A percentile compares a stretch with the other conserved stretches of the same genome.
phyloP scores from a whole-genome alignment of 1,284 basidiomycete genomes.

The Trichosporon inkin region DNA sequence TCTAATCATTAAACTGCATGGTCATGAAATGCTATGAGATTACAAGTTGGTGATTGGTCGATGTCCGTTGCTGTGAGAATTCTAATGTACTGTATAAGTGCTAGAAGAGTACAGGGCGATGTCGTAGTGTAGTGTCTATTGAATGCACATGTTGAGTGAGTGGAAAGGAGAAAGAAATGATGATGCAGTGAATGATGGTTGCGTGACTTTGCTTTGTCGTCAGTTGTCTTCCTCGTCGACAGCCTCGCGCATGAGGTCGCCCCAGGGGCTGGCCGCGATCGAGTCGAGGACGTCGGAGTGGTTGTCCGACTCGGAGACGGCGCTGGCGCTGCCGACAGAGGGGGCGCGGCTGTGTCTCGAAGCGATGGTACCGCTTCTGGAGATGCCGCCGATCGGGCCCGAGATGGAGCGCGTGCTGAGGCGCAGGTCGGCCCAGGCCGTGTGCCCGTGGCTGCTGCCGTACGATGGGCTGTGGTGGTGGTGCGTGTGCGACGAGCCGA shows the following conservation, averaged over 20 bases:
- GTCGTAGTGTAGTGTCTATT: too few species aligned
- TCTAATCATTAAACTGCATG: too few species aligned
- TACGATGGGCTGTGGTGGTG: not conserved
- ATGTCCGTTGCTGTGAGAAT: too few species aligned
- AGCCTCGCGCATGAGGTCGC: conserved; percentile 49
- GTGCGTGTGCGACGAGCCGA: not conserved
- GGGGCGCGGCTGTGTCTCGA: conserved; percentile 21
- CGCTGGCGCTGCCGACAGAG: conserved; percentile 12
- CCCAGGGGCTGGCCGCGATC: conserved; percentile 44
- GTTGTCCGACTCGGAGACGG: conserved; percentile 10
- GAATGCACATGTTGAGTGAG: too few species aligned
- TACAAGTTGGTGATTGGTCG: too few species aligned
- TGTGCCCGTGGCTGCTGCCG: not conserved
- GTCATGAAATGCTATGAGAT: too few species aligned
- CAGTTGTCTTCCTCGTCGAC: conserved; percentile 28
- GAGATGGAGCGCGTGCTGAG: not conserved
- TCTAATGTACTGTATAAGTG: too few species aligned
- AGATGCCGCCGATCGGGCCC: not conserved
- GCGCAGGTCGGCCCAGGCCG: not conserved
- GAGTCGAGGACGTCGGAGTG: conserved; percentile 31
- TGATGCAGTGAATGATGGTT: too few species aligned
- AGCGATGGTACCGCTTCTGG: not conserved
- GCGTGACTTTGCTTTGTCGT: too few species aligned
- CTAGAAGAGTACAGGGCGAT: too few species aligned
- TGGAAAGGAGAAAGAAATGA: too few species aligned